Base-by-base conservation (phyloP, 2,329 filamentous ascomycete species). In the Aspergillus fischeri region DNA sequence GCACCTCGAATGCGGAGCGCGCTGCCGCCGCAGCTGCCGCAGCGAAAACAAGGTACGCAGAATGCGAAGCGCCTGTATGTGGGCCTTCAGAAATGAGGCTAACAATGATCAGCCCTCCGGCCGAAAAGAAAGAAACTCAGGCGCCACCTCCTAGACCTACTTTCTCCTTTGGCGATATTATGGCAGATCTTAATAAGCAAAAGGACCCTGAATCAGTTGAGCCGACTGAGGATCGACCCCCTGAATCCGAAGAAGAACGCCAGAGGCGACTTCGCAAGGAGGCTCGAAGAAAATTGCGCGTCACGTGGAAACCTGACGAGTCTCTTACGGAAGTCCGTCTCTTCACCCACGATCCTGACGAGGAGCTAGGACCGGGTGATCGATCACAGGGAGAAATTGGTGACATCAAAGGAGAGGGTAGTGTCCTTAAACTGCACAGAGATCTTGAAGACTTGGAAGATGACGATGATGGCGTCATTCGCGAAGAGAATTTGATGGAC, bases 331-430 rank as follows among this genome's bases (percentile, higher is more conserved):
- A 83, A 62, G 77, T 86, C 54, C 79, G 81, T 49, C 77, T 83
- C 51, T 87, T 87, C 67, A 82, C 80, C 27, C 84, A 86, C 67
- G 83, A 86, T 62, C 84, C 83, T 0, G 83, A 86, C 9, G 85
- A 87, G 67, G 84, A 87, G 61, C 70, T 83, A 55, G 81, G 80
- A 17, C 83, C 84, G 49, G 80, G 82, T 47, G 81, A 83, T 57
- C 84, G 81, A 63, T 78, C 83, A 64, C 78, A 81, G 63, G 80
- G 82, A 49, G 83, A 86, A 67, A 80, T 81, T 11, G 79, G 79
- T 25, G 84, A 87, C 65, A 80, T 84, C 50, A 82, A 81, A 54
- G 83, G 83, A 41, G 85, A 81, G 68, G 79, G 79, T 41, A 76
- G 77, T 62, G 76, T 77, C 45, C 74, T 81, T 44, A 81, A 80